Percentiles rank a stretch among this genome's conserved stretches.
phyloP scores from a whole-genome alignment of 2,329 filamentous ascomycete species.

The Fusarium dlaminii region DNA sequence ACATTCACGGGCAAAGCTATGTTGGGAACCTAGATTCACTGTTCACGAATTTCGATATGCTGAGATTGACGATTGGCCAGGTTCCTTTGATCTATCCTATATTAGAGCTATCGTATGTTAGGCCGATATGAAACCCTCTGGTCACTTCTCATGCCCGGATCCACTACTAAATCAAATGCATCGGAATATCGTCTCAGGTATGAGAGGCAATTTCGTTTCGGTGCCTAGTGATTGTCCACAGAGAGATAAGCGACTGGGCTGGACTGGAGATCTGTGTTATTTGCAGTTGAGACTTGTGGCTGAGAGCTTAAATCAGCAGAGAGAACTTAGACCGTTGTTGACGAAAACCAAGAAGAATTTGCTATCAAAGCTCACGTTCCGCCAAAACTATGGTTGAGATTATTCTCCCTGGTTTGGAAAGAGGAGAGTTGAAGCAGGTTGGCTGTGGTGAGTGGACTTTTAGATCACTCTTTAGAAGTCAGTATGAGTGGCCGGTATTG shows the following conservation, averaged over 20 bases:
- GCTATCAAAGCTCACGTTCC: background rate
- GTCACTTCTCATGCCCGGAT: constrained; percentile 62
- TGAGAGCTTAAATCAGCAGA: too few species aligned
- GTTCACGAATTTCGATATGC: constrained; percentile 66
- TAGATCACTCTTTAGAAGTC: background rate
- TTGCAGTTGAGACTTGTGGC: too few species aligned
- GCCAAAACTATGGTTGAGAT: background rate
- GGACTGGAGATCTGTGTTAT: constrained; percentile 62
- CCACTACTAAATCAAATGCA: constrained; percentile 63
- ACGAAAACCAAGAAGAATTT: background rate
- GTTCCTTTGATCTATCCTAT: background rate
- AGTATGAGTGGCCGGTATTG: constrained; percentile 1
- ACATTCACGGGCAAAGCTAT: constrained; percentile 44
- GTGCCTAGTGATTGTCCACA: constrained; percentile 67
- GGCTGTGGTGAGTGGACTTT: constrained; percentile 1
- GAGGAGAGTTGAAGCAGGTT: background rate
- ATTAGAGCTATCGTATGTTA: constrained; percentile 52
- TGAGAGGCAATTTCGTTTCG: constrained; percentile 66
- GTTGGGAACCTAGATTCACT: constrained; percentile 57
- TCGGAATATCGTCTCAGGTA: constrained; percentile 62
- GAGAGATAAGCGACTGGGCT: constrained; percentile 62
- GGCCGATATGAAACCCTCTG: constrained; percentile 61
- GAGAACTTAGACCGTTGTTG: too few species aligned
- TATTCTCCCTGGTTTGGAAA: background rate
- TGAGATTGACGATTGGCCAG: constrained; percentile 56